Conservation (phyloP, 768 basidiomycete genomes). For the Porphyrellus cyaneotinctus region DNA sequence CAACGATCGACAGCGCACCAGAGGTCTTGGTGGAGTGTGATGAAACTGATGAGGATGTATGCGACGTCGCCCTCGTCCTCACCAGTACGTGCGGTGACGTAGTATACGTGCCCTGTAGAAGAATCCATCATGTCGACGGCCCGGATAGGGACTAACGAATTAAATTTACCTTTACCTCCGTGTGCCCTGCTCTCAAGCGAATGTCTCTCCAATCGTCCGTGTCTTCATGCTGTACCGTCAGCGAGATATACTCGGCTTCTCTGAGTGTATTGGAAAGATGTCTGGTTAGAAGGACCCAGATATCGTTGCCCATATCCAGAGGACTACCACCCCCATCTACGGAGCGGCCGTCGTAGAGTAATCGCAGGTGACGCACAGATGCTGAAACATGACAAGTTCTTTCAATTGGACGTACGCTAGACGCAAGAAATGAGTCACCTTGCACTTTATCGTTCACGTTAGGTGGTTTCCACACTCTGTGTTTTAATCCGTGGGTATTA, state of each 20-base stretch:
- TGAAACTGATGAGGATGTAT: not conserved
- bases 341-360: constrained; percentile 32
- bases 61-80: constrained; percentile 12
- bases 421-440: constrained; percentile 30
- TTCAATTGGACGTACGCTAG: not conserved
- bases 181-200: constrained; percentile 25
- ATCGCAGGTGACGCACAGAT: constrained; percentile 38
- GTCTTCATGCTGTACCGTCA: constrained; percentile 43
- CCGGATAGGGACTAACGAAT: not conserved
- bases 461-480: constrained; percentile 44
- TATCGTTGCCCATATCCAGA: constrained; percentile 36
- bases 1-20: constrained; percentile 49
- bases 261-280: constrained; percentile 63
- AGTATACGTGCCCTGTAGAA: constrained; percentile 39
- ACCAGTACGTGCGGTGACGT: constrained; percentile 44
- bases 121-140: not conserved
- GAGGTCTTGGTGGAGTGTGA: constrained; percentile 22
- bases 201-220: constrained; percentile 31
- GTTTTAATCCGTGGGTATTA: not conserved
- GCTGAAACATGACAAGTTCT: constrained; percentile 24
- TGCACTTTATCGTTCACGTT: constrained; percentile 29
- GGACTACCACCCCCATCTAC: not conserved
- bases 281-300: constrained; percentile 81
- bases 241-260: constrained; percentile 63
- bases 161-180: constrained; percentile 38